phyloP scores from a whole-genome alignment of 2,329 filamentous ascomycete species.

The Botrytis aclada region DNA sequence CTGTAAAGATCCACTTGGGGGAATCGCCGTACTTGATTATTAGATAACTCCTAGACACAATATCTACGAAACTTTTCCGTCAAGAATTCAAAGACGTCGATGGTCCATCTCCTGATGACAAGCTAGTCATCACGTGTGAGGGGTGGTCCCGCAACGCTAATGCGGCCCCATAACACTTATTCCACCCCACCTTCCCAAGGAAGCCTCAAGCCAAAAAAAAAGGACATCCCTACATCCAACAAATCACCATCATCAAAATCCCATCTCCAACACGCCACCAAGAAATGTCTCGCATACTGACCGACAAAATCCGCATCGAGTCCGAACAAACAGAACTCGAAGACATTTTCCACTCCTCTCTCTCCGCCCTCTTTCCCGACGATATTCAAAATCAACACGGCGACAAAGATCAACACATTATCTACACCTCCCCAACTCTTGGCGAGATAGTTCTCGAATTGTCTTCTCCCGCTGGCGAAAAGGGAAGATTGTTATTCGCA shows the following conservation, averaged over 20 bases:
- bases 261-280: neutral
- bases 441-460: constrained; percentile 21
- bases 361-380: constrained; percentile 65
- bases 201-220: neutral
- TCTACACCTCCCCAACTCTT: constrained; percentile 53
- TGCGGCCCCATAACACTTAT: neutral
- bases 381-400: constrained; percentile 61
- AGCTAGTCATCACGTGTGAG: neutral
- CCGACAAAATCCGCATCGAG: constrained; percentile 44
- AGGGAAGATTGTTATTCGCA: constrained; percentile 60
- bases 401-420: constrained; percentile 52
- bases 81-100: neutral
- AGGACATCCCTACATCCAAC: neutral
- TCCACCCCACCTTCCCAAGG: neutral
- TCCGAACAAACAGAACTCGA: constrained; percentile 47
- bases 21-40: neutral
- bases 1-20: neutral
- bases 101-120: neutral
- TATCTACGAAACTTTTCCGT: neutral
- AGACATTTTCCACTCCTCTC: constrained; percentile 57
- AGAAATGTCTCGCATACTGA: constrained; percentile 44
- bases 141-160: neutral
- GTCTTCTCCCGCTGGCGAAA: constrained; percentile 33
- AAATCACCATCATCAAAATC: neutral
- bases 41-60: neutral